Evolutionary conservation across 1,284 basidiomycete genomes (phyloP).

Genomic region (Puccinia polysora): DNA sequence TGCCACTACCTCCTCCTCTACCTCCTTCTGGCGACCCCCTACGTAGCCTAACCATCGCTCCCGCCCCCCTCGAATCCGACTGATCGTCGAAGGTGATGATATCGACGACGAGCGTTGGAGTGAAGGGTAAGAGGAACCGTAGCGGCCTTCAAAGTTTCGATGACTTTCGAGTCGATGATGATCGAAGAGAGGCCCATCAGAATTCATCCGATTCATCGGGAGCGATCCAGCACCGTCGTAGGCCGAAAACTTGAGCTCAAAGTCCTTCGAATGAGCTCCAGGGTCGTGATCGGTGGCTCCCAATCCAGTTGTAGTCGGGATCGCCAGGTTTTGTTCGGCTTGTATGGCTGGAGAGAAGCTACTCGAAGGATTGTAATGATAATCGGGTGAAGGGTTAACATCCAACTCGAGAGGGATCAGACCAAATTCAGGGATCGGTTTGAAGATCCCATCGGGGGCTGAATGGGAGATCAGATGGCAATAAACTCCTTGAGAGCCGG

Average conservation of each 20-base stretch:
- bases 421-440: conserved; percentile 50
- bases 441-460: conserved; percentile 45
- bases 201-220: conserved; percentile 44
- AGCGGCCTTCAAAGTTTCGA: conserved; percentile 14
- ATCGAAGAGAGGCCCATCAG: no score
- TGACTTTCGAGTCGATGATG: not conserved
- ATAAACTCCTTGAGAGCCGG: not conserved
- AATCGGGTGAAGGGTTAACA: no score
- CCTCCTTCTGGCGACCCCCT: conserved; percentile 11
- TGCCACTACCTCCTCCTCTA: conserved; percentile 53
- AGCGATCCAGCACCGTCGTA: conserved; percentile 31
- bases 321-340: no score
- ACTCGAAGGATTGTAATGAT: conserved; percentile 27
- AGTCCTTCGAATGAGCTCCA: conserved; percentile 26
- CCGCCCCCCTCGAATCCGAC: no score
- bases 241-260: no score
- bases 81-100: no score
- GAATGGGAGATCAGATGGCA: conserved; percentile 42
- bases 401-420: conserved; percentile 48
- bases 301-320: no score
- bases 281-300: conserved; percentile 11
- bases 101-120: no score
- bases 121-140: conserved; percentile 21
- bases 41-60: no score
- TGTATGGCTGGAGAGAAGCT: not conserved